These are phyloP conservation scores for Penicillium sp. DNA, from an alignment of 2,329 filamentous ascomycete genomes.

Conservation along the genomic window DNA sequence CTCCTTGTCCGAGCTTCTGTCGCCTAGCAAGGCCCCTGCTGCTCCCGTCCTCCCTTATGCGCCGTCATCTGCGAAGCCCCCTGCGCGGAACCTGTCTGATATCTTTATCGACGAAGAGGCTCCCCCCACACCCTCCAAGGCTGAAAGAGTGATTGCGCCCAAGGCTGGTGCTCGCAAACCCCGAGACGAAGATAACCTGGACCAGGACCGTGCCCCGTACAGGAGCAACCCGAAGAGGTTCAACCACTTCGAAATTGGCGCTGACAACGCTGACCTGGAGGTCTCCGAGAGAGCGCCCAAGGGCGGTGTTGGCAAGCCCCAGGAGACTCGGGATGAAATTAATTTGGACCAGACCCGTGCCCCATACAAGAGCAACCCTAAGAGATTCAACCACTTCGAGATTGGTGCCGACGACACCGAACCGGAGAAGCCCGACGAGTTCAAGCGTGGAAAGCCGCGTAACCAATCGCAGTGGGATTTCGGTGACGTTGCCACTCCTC, in stretches of 20 bases:
- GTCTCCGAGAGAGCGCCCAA: slow-evolving; percentile 30
- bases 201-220: slow-evolving; percentile 24
- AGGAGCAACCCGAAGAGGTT: slow-evolving; percentile 77
- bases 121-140: slow-evolving; percentile 29
- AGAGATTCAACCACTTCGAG: slow-evolving; percentile 71
- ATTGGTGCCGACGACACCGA: slow-evolving; percentile 26
- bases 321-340: slow-evolving; percentile 38
- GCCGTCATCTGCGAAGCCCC: slow-evolving; percentile 66
- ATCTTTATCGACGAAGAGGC: slow-evolving; percentile 57
- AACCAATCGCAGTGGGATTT: slow-evolving; percentile 55
- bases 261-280: slow-evolving; percentile 24
- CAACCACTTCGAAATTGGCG: slow-evolving; percentile 58
- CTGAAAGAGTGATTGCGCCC: slow-evolving; percentile 36
- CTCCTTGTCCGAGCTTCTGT: slow-evolving; percentile 72
- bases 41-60: slow-evolving; percentile 28
- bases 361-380: slow-evolving; percentile 64
- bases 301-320: slow-evolving; percentile 48
- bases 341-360: background rate
- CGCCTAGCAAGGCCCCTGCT: slow-evolving; percentile 53
- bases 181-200: slow-evolving; percentile 44
- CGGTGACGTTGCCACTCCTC: slow-evolving; percentile 80
- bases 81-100: slow-evolving; percentile 66
- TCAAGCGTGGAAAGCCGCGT: slow-evolving; percentile 61
- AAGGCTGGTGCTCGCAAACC: slow-evolving; percentile 51
- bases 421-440: slow-evolving; percentile 55